Evolutionary conservation across 768 basidiomycete species (phyloP).

Genomic region (Tubosaeta brunneosetosa): DNA sequence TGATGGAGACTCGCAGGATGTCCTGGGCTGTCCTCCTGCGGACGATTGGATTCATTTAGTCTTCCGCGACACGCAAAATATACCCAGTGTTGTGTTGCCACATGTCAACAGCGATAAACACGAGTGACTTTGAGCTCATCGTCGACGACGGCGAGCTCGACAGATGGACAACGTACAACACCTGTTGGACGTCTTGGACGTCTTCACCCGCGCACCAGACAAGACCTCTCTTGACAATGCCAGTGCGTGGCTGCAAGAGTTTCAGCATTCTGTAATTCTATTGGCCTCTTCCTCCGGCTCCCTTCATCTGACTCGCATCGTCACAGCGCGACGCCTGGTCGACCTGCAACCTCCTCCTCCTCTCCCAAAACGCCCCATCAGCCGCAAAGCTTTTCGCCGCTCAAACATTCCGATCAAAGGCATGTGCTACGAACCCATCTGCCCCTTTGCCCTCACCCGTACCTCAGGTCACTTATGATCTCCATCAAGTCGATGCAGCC

Average conservation of each 20-base stretch:
- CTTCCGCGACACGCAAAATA: conserved; percentile 23
- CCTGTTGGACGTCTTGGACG: conserved; percentile 70
- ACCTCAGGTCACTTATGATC: conserved; percentile 87
- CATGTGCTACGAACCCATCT: conserved; percentile 33
- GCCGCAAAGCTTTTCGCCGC: conserved; percentile 92
- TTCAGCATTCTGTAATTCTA: conserved; percentile 97
- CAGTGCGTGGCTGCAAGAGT: conserved; percentile 95
- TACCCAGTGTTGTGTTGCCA: conserved; percentile 34
- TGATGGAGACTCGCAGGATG: conserved; percentile 28
- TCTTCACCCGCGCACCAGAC: conserved; percentile 80
- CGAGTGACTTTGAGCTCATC: background rate
- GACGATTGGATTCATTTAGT: conserved; percentile 22
- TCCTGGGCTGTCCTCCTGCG: conserved; percentile 3
- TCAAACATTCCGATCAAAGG: conserved; percentile 94
- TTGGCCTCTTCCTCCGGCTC: conserved; percentile 45
- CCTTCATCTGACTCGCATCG: conserved; percentile 60
- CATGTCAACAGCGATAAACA: conserved; percentile 31
- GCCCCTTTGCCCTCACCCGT: conserved; percentile 30
- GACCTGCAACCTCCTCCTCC: conserved; percentile 87
- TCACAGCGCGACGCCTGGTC: conserved; percentile 95
- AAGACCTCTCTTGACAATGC: conserved; percentile 77
- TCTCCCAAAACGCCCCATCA: conserved; percentile 68
- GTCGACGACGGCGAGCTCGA: conserved; percentile 16
- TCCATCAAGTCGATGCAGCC: conserved; percentile 73
- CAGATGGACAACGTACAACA: conserved; percentile 67